Evolutionary conservation across 306 rosid species (phyloP).

Genomic region (Lagenaria siceraria): DNA sequence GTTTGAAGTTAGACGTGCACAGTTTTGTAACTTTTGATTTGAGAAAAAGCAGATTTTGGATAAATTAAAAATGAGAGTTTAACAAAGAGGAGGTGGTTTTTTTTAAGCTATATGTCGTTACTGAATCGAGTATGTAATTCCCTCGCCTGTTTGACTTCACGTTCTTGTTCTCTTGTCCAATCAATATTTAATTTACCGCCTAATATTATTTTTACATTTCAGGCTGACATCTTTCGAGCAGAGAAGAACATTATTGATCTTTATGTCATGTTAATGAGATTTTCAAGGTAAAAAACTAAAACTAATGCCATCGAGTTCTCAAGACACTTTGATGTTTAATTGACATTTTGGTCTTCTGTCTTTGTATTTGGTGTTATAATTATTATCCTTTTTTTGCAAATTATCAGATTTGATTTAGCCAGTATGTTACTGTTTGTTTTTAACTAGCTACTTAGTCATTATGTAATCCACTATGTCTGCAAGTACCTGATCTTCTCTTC

Average conservation of each 20-base stretch:
- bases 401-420: background rate
- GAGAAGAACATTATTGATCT: slow-evolving; percentile 83
- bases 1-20: background rate
- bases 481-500: background rate
- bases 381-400: too few relatives aligned
- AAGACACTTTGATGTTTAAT: background rate
- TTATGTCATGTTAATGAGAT: slow-evolving; percentile 84
- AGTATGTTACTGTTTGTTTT: background rate
- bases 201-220: slow-evolving; percentile 20
- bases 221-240: slow-evolving; percentile 87
- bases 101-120: background rate
- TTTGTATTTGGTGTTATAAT: background rate
- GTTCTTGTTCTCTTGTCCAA: background rate
- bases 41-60: background rate
- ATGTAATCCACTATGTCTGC: background rate
- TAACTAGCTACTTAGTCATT: background rate
- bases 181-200: background rate
- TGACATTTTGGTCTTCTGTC: background rate
- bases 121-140: background rate
- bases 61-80: background rate
- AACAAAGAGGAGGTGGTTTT: background rate
- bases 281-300: slow-evolving; percentile 55
- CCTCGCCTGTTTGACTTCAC: background rate
- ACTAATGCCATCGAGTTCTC: background rate
- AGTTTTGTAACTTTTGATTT: background rate